Evolutionary conservation across 257 asterid species (phyloP).

Genomic region (Hygrophila difformis): DNA sequence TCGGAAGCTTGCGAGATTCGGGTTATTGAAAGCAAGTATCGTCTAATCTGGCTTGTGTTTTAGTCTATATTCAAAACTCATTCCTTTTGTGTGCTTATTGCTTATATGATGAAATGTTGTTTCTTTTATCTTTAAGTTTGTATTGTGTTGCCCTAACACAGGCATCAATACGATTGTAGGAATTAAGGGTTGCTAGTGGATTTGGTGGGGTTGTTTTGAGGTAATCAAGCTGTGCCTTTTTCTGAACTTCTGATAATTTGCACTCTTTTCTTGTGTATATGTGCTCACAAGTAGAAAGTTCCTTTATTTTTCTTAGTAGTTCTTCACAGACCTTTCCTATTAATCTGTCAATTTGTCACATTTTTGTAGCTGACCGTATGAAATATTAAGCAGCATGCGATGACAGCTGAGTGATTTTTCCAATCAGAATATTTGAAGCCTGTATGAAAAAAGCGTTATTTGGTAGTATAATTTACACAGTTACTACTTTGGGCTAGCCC

Average conservation of each 20-base stretch:
- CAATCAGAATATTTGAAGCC: no score
- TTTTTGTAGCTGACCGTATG: no score
- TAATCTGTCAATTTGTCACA: no score
- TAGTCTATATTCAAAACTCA: not conserved
- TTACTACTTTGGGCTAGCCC: no score
- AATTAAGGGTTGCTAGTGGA: conserved; percentile 71
- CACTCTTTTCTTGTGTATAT: not conserved
- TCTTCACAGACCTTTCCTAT: no score
- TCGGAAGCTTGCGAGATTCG: conserved; percentile 95
- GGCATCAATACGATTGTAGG: conserved; percentile 38
- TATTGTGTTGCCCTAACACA: conserved; percentile 6
- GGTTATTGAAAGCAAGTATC: conserved; percentile 76
- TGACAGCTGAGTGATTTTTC: no score
- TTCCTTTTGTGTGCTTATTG: not conserved
- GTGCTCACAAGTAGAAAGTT: not conserved
- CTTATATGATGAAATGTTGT: not conserved
- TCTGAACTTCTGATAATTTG: not conserved
- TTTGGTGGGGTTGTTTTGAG: conserved; percentile 90
- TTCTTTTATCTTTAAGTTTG: not conserved
- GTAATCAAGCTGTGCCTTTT: conserved; percentile 20
- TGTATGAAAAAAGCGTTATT: no score
- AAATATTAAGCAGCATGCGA: no score
- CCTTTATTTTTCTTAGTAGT: not conserved
- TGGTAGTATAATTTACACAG: no score
- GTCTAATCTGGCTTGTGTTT: conserved; percentile 10